phyloP scores from a whole-genome alignment of 208 protist genomes.

The Trypanosoma caninum region DNA sequence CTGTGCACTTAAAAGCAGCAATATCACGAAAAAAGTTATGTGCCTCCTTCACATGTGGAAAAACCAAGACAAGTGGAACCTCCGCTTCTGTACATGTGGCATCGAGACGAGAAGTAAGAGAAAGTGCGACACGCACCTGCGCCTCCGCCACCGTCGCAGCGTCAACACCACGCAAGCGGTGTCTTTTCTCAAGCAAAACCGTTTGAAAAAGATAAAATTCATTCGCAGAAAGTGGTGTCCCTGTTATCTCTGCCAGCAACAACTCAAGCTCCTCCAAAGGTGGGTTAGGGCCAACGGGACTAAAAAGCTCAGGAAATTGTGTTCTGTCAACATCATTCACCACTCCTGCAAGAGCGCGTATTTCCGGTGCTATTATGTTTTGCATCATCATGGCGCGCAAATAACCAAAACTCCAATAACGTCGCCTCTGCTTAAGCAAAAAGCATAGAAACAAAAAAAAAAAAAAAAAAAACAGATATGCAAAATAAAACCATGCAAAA shows the following conservation, averaged over 20 bases:
- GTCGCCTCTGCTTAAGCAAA: not conserved
- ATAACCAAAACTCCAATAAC: not conserved
- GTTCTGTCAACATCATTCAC: conserved; percentile 46
- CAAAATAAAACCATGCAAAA: not conserved
- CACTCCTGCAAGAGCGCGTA: conserved; percentile 64
- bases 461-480: conserved; percentile 9
- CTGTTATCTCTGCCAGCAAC: conserved; percentile 60
- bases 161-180: conserved; percentile 66
- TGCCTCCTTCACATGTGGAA: conserved; percentile 50
- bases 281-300: conserved; percentile 27
- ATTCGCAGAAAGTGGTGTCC: conserved; percentile 32
- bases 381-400: conserved; percentile 5
- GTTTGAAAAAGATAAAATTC: conserved; percentile 65
- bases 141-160: conserved; percentile 33
- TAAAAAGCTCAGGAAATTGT: conserved; percentile 59
- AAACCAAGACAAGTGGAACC: conserved; percentile 40
- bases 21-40: conserved; percentile 64
- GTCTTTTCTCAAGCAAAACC: conserved; percentile 51
- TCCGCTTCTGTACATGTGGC: conserved; percentile 46
- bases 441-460: not conserved
- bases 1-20: conserved; percentile 15
- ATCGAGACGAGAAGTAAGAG: conserved; percentile 68
- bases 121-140: conserved; percentile 39
- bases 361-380: conserved; percentile 46
- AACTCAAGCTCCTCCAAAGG: conserved; percentile 34